Conservation (phyloP, 2,329 filamentous ascomycete genomes). For the Botrytis porri region DNA sequence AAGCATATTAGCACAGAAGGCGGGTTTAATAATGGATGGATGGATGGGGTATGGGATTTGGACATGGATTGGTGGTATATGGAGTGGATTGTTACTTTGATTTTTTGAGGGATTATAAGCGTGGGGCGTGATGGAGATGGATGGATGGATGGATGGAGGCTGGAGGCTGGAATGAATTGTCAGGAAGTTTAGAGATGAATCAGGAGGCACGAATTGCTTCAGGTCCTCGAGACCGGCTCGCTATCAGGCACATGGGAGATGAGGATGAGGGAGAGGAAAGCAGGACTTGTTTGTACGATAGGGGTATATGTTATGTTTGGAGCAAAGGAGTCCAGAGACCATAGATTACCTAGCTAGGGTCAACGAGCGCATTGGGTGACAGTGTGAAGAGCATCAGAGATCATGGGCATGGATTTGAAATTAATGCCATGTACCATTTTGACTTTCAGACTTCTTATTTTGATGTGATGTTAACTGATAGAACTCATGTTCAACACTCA, state of each 20-base stretch:
- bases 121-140: constrained; percentile 5
- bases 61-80: constrained; percentile 15
- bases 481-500: background rate
- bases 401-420: constrained; percentile 9
- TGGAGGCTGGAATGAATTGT: constrained; percentile 3
- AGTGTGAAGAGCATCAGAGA: background rate
- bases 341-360: background rate
- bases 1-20: constrained; percentile 18
- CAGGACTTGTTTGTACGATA: constrained; percentile 17
- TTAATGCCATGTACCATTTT: constrained; percentile 13
- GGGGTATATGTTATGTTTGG: constrained; percentile 1
- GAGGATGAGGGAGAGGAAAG: background rate
- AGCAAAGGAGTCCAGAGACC: background rate
- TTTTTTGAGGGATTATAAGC: constrained; percentile 18
- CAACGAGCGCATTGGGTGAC: constrained; percentile 1
- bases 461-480: background rate
- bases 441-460: background rate
- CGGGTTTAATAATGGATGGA: constrained; percentile 12
- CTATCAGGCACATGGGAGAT: background rate
- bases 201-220: background rate
- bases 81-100: constrained; percentile 8
- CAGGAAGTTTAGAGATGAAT: background rate
- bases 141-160: background rate
- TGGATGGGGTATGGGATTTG: constrained; percentile 17
- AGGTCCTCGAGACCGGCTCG: background rate